Base-by-base conservation (phyloP, 2,329 filamentous ascomycete genomes). In the Aspergillus tamarii region DNA sequence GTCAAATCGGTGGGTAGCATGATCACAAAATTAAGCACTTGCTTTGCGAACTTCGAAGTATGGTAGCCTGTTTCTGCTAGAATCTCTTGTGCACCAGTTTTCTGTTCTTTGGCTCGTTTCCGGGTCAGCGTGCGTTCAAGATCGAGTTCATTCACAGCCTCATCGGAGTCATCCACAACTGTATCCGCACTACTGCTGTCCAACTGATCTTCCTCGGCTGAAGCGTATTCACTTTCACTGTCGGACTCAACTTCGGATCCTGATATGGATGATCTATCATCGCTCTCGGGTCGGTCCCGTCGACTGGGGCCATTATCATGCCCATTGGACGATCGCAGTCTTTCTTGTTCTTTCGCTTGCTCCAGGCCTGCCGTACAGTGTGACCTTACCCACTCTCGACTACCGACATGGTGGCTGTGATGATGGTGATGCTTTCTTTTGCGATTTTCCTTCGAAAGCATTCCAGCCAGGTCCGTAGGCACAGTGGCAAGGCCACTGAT, bases 1-100 rank as follows among this genome's bases (percentile, higher is more conserved):
- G 91, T 92, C 67, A 97, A 90, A 74, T 96, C 92, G 84, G 95
- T 90, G 0, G 93, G 94, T 1, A 90, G 89, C 70, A 91, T 92
- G 64, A 94, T 83, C 6, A 91, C 87, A n/a, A 91, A 89, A 12
- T 85, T 85, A 6, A 94, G 87, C 55, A 95, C 89, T n/a, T 88
- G 87, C 26, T 87, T 85, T 41, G 93, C 85, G 1, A 89, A 88
- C 68, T 87, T 89, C 1, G 87, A 85, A 9, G 91, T 88, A 54
- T 86, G 87, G 14, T 91, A 80, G 2, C 88, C 88, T 30, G 85
- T 84, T 21, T 91, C 89, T 1, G 88, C 63, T 14, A 70, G 60
- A 30, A 61, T 41, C 16, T 62, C 65, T n/a, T 61, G 57, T 7
- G 62, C 34, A 4, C 52, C 12, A 1, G 36, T 43, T 12, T 36